A percentile compares a stretch with the other conserved stretches of the same genome.
Conservation (phyloP, 768 basidiomycete genomes). For the Pleurotus giganteus region DNA sequence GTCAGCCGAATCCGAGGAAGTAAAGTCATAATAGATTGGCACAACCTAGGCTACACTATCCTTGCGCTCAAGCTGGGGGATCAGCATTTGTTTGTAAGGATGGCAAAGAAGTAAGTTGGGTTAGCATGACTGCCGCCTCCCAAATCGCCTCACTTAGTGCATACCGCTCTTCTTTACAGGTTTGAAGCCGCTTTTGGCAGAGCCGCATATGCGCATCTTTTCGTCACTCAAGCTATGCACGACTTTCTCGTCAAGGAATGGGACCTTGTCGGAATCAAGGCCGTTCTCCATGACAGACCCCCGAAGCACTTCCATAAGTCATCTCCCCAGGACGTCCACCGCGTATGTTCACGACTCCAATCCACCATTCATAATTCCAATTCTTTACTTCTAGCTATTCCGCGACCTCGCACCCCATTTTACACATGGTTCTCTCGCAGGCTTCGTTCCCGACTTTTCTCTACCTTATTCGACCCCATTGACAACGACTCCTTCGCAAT, state of each 20-base stretch:
- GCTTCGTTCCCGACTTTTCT: conserved; percentile 53
- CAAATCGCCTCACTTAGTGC: not conserved
- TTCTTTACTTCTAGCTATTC: conserved; percentile 5
- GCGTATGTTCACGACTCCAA: conserved; percentile 41
- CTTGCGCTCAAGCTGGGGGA: conserved; percentile 79
- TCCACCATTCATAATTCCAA: not conserved
- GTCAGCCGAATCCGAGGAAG: conserved; percentile 65
- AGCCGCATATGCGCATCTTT: conserved; percentile 84
- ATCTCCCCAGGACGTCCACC: conserved; percentile 70
- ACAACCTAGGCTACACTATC: conserved; percentile 95
- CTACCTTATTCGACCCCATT: conserved; percentile 62
- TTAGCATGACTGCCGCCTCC: too few relatives aligned
- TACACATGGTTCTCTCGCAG: conserved; percentile 16
- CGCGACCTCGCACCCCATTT: not conserved
- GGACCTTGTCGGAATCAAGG: conserved; percentile 78
- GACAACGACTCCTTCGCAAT: conserved; percentile 40
- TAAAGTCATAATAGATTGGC: conserved; percentile 97
- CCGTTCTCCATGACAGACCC: conserved; percentile 87
- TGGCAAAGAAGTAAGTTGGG: conserved; percentile 75
- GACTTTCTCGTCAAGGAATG: conserved; percentile 69
- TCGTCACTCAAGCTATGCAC: conserved; percentile 89
- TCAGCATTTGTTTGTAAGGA: conserved; percentile 62
- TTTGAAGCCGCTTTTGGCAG: conserved; percentile 83
- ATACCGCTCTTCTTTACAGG: conserved; percentile 40
- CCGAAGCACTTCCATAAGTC: conserved; percentile 79